Base-by-base conservation (phyloP, 495 filamentous ascomycete species). In the Pyrenula aspistea region DNA sequence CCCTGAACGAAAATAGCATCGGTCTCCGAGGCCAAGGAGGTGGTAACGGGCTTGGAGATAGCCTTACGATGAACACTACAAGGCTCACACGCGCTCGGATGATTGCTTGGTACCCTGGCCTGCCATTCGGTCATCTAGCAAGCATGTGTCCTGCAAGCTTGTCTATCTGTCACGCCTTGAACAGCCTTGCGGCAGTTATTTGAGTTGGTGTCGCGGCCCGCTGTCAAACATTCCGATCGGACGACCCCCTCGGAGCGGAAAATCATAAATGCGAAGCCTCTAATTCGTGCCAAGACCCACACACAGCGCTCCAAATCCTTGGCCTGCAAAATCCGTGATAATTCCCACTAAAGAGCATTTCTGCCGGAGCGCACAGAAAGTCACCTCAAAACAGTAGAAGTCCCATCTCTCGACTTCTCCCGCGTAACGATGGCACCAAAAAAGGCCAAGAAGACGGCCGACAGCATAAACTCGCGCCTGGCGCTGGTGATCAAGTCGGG, bases 401-500 rank as follows among this genome's bases (percentile, higher is more conserved):
- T 61, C 59, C 24, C 49, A 15, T 42, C 4, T 56, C 42, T 60
- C 22, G 59, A 59, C 65, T 67, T 66, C 67, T 62, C 60, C 56
- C 68, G 74, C 75, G 75, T 71, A 78, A 73, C 71, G 73, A 92
- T 91, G 91, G 88, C 90, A 71, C 87, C 88, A 70, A 95, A 96
- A 85, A 95, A 93, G 81, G 77, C 76, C 72, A 93, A 92, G 84
- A 93, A 91, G 77, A 83, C 87, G 67, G 83, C 87, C 67, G 89
- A 96, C 81, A 86, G 79, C 80, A 89, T 92, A 79, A 89, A 88
- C 78, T 84, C 84, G 71, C 86, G 87, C 72, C 78, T 93, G 62
- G 88, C 88, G 68, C 83, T 96, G 73, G 91, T 96, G 59, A 93
- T 96, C 87, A 96, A 95, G 83, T 88, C 84, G 58, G 91, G 91